A percentile compares a stretch with the other conserved stretches of the same genome.
These are phyloP conservation scores for Mytilinidion resinicola DNA, from an alignment of 495 filamentous ascomycete species.

Conservation along the genomic window DNA sequence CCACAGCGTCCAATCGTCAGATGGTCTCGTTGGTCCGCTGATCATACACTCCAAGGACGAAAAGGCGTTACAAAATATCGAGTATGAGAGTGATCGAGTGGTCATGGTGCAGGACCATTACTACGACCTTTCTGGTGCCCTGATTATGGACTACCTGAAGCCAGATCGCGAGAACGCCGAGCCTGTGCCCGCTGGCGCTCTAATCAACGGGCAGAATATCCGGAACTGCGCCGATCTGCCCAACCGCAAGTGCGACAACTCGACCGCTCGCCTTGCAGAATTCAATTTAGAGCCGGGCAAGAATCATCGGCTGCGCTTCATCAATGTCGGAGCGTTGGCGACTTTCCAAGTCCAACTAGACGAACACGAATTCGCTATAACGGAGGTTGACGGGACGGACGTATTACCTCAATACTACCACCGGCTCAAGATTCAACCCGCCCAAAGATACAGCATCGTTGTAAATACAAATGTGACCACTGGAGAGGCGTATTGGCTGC, in stretches of 20 bases:
- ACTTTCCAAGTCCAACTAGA: conserved; percentile 27
- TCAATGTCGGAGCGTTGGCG: conserved; percentile 31
- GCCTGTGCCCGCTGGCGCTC: conserved; percentile 30
- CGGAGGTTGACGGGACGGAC: conserved; percentile 26
- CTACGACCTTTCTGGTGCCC: conserved; percentile 46
- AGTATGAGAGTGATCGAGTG: conserved; percentile 48
- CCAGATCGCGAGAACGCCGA: conserved; percentile 44
- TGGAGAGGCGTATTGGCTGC: conserved; percentile 49
- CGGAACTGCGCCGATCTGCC: conserved; percentile 45
- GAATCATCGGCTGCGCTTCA: conserved; percentile 32
- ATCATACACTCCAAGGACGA: conserved; percentile 47
- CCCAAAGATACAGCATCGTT: conserved; percentile 36
- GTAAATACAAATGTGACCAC: conserved; percentile 24
- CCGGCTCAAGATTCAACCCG: conserved; percentile 32
- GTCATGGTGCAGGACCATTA: conserved; percentile 55
- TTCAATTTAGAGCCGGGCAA: conserved; percentile 26
- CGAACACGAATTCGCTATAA: conserved; percentile 24
- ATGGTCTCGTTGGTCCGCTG: conserved; percentile 53
- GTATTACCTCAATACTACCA: conserved; percentile 25
- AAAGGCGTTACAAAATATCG: conserved; percentile 35
- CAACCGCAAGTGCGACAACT: conserved; percentile 38
- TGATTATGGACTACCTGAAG: conserved; percentile 46
- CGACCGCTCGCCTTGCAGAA: conserved; percentile 13
- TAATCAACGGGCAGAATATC: conserved; percentile 56
- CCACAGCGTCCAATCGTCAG: conserved; percentile 32